Evolutionary conservation across 2,329 filamentous ascomycete species (phyloP).

Genomic region (Lachnum nothofagi): DNA sequence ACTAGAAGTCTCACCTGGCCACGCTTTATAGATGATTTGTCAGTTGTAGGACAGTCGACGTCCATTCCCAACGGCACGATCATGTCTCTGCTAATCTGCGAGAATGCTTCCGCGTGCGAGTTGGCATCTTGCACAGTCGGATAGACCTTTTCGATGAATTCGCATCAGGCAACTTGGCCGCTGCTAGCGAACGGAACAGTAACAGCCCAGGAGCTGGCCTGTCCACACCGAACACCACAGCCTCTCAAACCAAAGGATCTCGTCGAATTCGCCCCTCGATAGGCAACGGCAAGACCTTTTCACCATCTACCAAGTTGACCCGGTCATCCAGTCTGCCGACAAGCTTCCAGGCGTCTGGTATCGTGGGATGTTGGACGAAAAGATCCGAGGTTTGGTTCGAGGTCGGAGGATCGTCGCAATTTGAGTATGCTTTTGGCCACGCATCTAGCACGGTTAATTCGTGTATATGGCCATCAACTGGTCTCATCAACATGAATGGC

Average conservation of each 20-base stretch:
- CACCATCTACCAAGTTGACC: constrained; percentile 42
- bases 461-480: too few species aligned
- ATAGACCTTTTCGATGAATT: constrained; percentile 45
- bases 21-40: constrained; percentile 46
- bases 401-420: constrained; percentile 39
- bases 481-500: too few species aligned
- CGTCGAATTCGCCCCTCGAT: constrained; percentile 50
- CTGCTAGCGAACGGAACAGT: constrained; percentile 44
- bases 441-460: too few species aligned
- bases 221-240: constrained; percentile 51
- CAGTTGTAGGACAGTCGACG: constrained; percentile 42
- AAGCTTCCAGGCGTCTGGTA: constrained; percentile 41
- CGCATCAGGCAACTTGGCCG: constrained; percentile 37
- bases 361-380: constrained; percentile 38
- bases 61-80: constrained; percentile 43
- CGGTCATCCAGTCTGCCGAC: constrained; percentile 40
- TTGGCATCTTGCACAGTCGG: constrained; percentile 49
- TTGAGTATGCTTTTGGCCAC: constrained; percentile 36
- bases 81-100: constrained; percentile 47
- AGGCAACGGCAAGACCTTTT: constrained; percentile 41
- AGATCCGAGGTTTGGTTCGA: constrained; percentile 42
- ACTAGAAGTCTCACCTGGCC: too few species aligned
- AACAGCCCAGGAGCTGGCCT: constrained; percentile 48
- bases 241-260: constrained; percentile 48
- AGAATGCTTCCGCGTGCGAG: constrained; percentile 44